Evolutionary conservation across 163 green algal species (phyloP), one percentile per base, ranked within the genome.

Genomic region (Coccomyxa subellipsoidea): DNA sequence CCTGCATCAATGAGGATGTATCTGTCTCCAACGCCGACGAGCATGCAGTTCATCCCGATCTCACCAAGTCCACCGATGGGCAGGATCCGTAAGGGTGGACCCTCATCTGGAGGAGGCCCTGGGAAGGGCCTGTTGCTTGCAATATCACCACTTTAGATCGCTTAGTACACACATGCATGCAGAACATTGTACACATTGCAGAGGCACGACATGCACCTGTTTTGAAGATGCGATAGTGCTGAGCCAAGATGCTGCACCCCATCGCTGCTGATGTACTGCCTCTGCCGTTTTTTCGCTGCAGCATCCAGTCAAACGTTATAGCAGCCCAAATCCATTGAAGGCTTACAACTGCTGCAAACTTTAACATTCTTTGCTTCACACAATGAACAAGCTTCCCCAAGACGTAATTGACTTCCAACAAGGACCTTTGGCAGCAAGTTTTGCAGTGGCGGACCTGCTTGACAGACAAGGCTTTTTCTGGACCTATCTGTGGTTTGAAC

Each of bases 31-130:
- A 95, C 89, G 4, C 97, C 97, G 23, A 99, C 89, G 34, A 99
- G 90, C 97, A 99, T 99, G 92, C 97, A 99, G 89, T 99, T 99
- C 97, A 99, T 99, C 80, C 97, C 97, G 79, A 99, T 99, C 88
- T 99, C 96, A 0, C 97, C 97, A 40, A 99, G 89, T 1, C 97
- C 97, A 12, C 97, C 97, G 36, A 99, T 95, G 39, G 97, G 97
- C 82, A 99, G 88, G 18, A 99, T 85, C 0, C 96, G 90, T 37
- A 99, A 86, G 12, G 97, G 97, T 0, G 92, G 90, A 7, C 95
- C 96, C 32, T 91, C 80, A 18, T 80, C 84, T 29, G 78, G 39
- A 40, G 90, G 90, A 21, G 90, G 90, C n/a, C 90, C 90, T 27
- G 91, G 91, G 75, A 94, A 94, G 0, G 77, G 54, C 69, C 37